These are phyloP conservation scores for Blastobotrys buckinghamii DNA, from an alignment of 1,139 yeast genomes.

Conservation along the genomic window DNA sequence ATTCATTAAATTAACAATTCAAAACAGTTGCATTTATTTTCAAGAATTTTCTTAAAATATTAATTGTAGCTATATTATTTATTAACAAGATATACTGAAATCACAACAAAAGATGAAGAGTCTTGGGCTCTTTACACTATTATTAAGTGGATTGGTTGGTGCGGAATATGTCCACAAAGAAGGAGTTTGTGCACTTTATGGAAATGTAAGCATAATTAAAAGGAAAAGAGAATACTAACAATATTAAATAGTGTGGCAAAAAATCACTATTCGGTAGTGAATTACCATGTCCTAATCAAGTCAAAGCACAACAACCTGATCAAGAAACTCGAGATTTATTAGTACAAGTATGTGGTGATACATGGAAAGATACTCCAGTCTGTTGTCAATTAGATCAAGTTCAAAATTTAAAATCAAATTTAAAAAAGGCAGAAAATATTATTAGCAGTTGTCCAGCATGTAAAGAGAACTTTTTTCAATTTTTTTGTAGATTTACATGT, in stretches of 20 bases:
- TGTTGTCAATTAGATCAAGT: constrained; percentile 43
- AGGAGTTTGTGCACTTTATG: constrained; percentile 50
- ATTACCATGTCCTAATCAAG: constrained; percentile 68
- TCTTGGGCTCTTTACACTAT: neutral
- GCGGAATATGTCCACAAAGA: constrained; percentile 26
- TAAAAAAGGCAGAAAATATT: constrained; percentile 70
- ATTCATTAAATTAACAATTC: too few relatives aligned
- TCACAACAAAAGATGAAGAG: neutral
- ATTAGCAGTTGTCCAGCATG: constrained; percentile 96
- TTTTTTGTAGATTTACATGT: constrained; percentile 88
- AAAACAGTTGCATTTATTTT: too few relatives aligned
- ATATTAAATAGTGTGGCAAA: constrained; percentile 60
- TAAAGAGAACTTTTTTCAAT: constrained; percentile 70
- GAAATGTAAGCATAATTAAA: constrained; percentile 28
- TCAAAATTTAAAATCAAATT: constrained; percentile 42
- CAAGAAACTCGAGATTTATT: constrained; percentile 44
- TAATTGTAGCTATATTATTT: too few relatives aligned
- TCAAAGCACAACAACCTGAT: constrained; percentile 43
- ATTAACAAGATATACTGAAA: neutral
- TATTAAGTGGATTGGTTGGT: neutral
- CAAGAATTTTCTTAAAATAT: too few relatives aligned
- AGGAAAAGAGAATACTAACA: constrained; percentile 7
- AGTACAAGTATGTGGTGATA: constrained; percentile 63
- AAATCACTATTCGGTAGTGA: constrained; percentile 70
- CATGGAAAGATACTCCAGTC: constrained; percentile 44